Base-by-base conservation (phyloP, 2,329 filamentous ascomycete genomes). In the Acrocalymma vagum region DNA sequence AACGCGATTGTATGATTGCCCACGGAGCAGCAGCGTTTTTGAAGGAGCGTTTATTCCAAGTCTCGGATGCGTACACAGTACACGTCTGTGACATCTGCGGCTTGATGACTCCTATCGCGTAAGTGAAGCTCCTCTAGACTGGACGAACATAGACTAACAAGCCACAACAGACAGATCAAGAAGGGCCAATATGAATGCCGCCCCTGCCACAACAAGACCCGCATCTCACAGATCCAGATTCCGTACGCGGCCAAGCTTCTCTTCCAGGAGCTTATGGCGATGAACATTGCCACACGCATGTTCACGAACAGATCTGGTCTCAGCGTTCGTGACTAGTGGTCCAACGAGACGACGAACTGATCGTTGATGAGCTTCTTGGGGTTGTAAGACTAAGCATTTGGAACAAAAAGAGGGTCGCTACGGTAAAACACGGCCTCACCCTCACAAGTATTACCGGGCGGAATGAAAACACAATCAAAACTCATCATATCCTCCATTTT, bases 1-100 rank as follows among this genome's bases (percentile, higher is more conserved):
- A 99, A 75, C 93, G 95, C 77, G 95, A 99, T 83, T 99, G 94
- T 72, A 99, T 99, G 94, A 99, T 99, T 78, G 91, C 95, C n/a
- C 95, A 99, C 70, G 94, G 94, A 68, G 94, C 95, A 3, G 93
- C 90, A 38, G 87, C 92, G 2, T 99, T 99, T 82, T 76, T 99
- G 66, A 99, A 99, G 77, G 94, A 99, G 78, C 85, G 94, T 63
- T 76, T 99, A 43, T 96, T 99, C 63, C 93, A 97, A 70, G 94
- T 99, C 34, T 96, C 90, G 37, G 94, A 99, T 76, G 93, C 94
- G 24, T 99, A 97, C 82, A 83, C 92, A 71, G 94, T 99, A 45
- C 94, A 99, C 73, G 88, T 99, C 63, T 99, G 94, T 76, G 94
- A 99, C 74, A 95, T 97, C 63, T 99, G 94, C 71, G 94, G 94